Evolutionary conservation across 371 early-diverging fungal species (phyloP), one percentile per base, ranked within the genome.

Genomic region (Batkoa obscura): DNA sequence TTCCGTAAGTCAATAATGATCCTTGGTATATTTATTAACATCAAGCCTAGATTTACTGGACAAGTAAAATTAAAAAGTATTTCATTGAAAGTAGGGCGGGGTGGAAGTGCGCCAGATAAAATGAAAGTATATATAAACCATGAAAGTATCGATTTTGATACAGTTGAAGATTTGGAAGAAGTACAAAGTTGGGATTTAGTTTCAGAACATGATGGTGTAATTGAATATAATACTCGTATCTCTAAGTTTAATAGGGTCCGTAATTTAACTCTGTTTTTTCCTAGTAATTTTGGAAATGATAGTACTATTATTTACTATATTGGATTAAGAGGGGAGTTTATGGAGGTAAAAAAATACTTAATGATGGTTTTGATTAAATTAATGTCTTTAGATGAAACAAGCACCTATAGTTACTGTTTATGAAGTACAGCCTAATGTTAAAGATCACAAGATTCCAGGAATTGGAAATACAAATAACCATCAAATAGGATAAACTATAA

Each of bases 271-370:
- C 59, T 95, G 55, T 90, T 69, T 64, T 83, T 95, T 57, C 84
- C 86, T 0, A 72, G 70, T 4, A 88, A 87, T 58, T 90, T 78
- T 66, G 84, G 84, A 10, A 84, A 71, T 35, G 86, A 86, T 23
- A 69, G 70, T 6, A 84, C 87, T 23, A 70, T 65, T 43, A 71
- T 94, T 38, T 69, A 66, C 12, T 93, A 78, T 59, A 66, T 95
- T 61, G 92, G 88, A 8, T 80, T 95, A 60, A 86, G 86, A 59
- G 95, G 95, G 34, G 95, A 95, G 59, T 91, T 82, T 79, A 81
- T 75, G 30, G 78, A 78, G 74, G 82, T 82, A 69, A 56, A 47
- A 33, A 36, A 23, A 15, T 53, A 39, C 50, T 43, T 9, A 9
- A 37, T 47, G 15, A 49, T 32, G 38, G n/a, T 10, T 31, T 17